Base-by-base conservation (phyloP, 345 rosid genomes). In the Zanthoxylum bungeanum region DNA sequence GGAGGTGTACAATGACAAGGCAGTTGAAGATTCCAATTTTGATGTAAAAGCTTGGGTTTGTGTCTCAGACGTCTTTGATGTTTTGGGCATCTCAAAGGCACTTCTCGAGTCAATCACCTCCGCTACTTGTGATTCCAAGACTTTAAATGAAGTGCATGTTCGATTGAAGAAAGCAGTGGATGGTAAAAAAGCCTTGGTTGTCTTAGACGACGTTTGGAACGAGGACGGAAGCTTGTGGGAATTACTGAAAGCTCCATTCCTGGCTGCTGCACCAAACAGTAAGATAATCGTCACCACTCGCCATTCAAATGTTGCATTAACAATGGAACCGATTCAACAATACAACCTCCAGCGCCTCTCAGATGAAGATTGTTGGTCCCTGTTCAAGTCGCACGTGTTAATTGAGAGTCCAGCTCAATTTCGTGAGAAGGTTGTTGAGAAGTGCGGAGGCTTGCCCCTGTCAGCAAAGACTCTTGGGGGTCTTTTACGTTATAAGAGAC, bases 401-500 rank as follows among this genome's bases (percentile, higher is more conserved):
- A n/a, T 64, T 42, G 59, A 31, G 39, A 46, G 47, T n/a, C 47
- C 60, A 19, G 53, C 46, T 24, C 11, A 27, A 3, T 37, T 64
- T 12, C 64, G 70, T 11, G 44, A 50, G n/a, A 58, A 64, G 31
- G 24, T 75, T 3, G 66, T 57, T 31, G 51, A 12, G 7, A 76
- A 51, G 52, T 70, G 79, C 19, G n/a, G 37, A 22, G 78, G 78
- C 17, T 64, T 75, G 62, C 74, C 78, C 0, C 70, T 75, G 70
- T 74, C 74, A n/a, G 70, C 70, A 40, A 75, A n/a, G 65, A 12
- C 64, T 42, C 73, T 75, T 62, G 78, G 74, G 34, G 69, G 74
- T 27, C 47, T 75, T 16, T 25, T 69, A 25, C 78, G 68, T 14
- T 60, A 33, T 25, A 60, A 59, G 25, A 31, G 33, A n/a, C 51